Base-by-base conservation (phyloP, 331 rosid species). In the Acacia concinna region DNA sequence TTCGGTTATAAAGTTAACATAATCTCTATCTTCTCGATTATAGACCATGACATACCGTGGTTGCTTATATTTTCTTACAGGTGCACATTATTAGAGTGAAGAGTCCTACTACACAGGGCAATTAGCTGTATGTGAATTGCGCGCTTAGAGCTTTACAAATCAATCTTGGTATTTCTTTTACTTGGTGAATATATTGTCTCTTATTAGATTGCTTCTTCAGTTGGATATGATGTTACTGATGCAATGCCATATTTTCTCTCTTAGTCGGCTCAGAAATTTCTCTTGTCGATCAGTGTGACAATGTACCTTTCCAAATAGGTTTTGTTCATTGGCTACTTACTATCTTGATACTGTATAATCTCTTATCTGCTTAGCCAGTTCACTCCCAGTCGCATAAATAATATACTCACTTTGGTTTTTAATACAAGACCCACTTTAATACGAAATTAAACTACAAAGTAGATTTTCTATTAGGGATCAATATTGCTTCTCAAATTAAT, bases 41-140 rank as follows among this genome's bases (percentile, higher is more conserved):
- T 71, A 47, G 32, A 59, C 21, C 18, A 31, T 68, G 65, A 77
- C 69, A 52, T 41, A 15, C 12, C n/a, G 74, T 7, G 71, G 73
- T 60, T 75, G 64, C 77, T 68, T 31, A 34, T 71, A 9, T 78
- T 82, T 72, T 80, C 37, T 86, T 79, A 51, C 92, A 90, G 93
- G 92, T 89, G 41, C 84, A 86, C 88, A 88, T 92, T 67, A 18
- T 87, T 46, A 86, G 97, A 81, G 91, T 74, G 83, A 88, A 86
- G 23, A 35, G 79, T 76, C 52, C 86, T 77, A 40, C 73, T 77
- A 32, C 75, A 46, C 72, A 80, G 68, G 83, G 59, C 72, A 44
- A 71, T 54, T 8, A 77, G 76, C 77, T 63, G 75, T 63, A 17
- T 7, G 12, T 62, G 54, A 66, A 74, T 54, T 63, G 43, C 62